phyloP scores from a whole-genome alignment of 371 early-diverging fungal genomes.

The Mortierella sp. region DNA sequence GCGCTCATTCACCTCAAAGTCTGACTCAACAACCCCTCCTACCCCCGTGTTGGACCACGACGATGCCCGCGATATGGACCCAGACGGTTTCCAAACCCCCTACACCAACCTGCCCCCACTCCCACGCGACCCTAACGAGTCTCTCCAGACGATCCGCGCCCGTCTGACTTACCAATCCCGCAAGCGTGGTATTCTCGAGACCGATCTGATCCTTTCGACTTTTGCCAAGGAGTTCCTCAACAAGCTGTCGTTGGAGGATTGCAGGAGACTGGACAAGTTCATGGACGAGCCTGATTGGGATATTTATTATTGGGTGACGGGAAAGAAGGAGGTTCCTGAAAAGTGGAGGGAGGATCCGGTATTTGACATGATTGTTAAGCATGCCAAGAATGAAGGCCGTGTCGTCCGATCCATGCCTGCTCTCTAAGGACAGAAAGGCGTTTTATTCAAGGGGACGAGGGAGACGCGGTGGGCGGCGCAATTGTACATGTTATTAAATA shows the following conservation, averaged over 20 bases:
- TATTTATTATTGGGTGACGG: conserved; percentile 93
- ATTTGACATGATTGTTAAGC: conserved; percentile 72
- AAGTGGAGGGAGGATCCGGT: conserved; percentile 65
- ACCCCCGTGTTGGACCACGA: conserved; percentile 36
- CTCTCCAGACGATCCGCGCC: conserved; percentile 77
- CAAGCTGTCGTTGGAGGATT: conserved; percentile 66
- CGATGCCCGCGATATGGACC: conserved; percentile 51
- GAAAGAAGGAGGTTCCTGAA: conserved; percentile 76
- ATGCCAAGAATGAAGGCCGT: conserved; percentile 78
- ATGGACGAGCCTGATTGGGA: conserved; percentile 97
- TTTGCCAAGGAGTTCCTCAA: conserved; percentile 81
- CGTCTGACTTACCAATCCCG: conserved; percentile 92
- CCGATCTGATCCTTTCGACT: conserved; percentile 91
- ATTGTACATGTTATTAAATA: conserved; percentile 8
- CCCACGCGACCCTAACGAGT: conserved; percentile 72
- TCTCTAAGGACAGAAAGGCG: conserved; percentile 44
- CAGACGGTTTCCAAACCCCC: conserved; percentile 59
- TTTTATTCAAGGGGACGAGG: background rate
- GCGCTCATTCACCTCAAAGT: conserved; percentile 37
- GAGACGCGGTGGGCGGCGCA: background rate
- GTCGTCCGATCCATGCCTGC: conserved; percentile 84
- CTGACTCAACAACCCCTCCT: conserved; percentile 16
- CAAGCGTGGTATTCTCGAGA: conserved; percentile 96
- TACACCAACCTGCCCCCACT: conserved; percentile 75
- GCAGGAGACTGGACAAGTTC: conserved; percentile 85